These are phyloP conservation scores for Lophiotrema nucula DNA, from an alignment of 495 filamentous ascomycete species.

Conservation along the genomic window DNA sequence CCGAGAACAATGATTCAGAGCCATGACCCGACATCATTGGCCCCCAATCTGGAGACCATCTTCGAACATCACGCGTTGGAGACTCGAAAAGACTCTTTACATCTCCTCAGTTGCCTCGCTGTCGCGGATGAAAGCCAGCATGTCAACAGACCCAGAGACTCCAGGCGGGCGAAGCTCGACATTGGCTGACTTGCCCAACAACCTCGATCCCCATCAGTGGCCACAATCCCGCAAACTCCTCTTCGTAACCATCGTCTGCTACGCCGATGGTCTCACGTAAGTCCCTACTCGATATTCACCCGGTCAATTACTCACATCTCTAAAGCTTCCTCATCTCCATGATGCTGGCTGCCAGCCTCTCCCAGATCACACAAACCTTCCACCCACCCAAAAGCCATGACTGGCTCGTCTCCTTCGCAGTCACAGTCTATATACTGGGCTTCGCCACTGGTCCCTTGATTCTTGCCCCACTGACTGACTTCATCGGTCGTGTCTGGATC, in stretches of 20 bases:
- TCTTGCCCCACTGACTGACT: conserved; percentile 21
- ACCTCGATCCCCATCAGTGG: conserved; percentile 3
- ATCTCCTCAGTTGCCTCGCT: too few species aligned
- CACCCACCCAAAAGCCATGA: conserved; percentile 8
- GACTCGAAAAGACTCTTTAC: too few species aligned
- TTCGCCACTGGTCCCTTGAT: conserved; percentile 21
- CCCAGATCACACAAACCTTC: conserved; percentile 4
- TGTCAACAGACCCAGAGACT: too few species aligned
- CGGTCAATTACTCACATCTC: background rate
- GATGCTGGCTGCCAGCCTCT: conserved; percentile 12
- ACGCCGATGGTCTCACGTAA: conserved; percentile 8
- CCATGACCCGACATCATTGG: too few species aligned
- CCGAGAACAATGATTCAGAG: too few species aligned
- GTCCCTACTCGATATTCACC: background rate
- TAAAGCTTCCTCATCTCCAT: conserved; percentile 12
- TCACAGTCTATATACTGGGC: conserved; percentile 25
- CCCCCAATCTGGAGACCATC: too few species aligned
- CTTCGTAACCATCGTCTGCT: conserved; percentile 1
- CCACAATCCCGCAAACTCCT: background rate
- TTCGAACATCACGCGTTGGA: too few species aligned
- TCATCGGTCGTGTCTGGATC: conserved; percentile 11
- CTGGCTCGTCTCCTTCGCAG: conserved; percentile 11
- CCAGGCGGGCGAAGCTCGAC: too few species aligned
- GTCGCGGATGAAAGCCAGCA: too few species aligned
- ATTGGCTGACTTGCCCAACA: too few species aligned